Conservation (phyloP, 2,329 filamentous ascomycete species). For the Berkeleyomyces rouxiae region DNA sequence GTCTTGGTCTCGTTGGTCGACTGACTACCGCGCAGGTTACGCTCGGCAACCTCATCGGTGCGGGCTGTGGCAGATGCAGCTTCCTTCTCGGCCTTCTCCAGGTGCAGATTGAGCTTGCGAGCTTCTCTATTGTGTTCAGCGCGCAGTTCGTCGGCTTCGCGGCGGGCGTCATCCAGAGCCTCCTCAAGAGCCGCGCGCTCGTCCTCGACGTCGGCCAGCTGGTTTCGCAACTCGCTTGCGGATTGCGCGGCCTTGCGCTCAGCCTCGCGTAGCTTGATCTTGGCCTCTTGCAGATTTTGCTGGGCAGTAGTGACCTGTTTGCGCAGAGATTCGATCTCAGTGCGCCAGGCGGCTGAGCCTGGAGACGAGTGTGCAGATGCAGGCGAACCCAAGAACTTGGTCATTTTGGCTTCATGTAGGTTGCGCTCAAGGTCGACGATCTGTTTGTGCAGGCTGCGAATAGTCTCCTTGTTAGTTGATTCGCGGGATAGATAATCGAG, state of each 20-base stretch:
- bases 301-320: slow-evolving; percentile 44
- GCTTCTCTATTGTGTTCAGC: slow-evolving; percentile 28
- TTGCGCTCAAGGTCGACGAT: slow-evolving; percentile 51
- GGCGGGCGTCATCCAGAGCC: slow-evolving; percentile 38
- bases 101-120: slow-evolving; percentile 30
- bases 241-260: slow-evolving; percentile 29
- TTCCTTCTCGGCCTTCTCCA: slow-evolving; percentile 35
- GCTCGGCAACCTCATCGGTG: slow-evolving; percentile 18
- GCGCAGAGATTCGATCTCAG: slow-evolving; percentile 41
- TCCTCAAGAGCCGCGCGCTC: slow-evolving; percentile 41
- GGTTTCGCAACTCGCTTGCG: slow-evolving; percentile 33
- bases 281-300: slow-evolving; percentile 39
- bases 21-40: slow-evolving; percentile 22
- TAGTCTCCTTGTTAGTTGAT: slow-evolving; percentile 40
- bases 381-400: slow-evolving; percentile 21
- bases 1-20: slow-evolving; percentile 39
- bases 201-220: slow-evolving; percentile 41
- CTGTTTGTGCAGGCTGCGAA: slow-evolving; percentile 47
- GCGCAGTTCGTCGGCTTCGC: slow-evolving; percentile 31
- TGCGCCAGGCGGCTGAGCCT: slow-evolving; percentile 32
- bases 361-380: slow-evolving; percentile 21
- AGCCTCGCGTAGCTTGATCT: slow-evolving; percentile 31
- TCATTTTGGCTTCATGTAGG: slow-evolving; percentile 46
- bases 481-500: slow-evolving; percentile 50
- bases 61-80: slow-evolving; percentile 23